Conservation (phyloP, 306 rosid species). For the Casuarina equisetifolia region DNA sequence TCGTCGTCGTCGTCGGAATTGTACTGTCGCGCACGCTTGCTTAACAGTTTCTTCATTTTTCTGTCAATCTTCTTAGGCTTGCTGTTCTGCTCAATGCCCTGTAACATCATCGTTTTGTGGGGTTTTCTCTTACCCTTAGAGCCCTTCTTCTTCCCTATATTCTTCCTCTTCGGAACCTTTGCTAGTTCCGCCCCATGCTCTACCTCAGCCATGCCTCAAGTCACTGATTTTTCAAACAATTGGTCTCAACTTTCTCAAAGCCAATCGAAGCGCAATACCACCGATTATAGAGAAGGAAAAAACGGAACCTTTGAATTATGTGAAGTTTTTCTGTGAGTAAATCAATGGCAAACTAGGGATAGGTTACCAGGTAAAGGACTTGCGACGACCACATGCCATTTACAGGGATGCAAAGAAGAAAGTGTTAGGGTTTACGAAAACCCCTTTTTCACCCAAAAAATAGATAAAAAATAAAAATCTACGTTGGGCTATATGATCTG, state of each 20-base stretch:
- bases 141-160: slow-evolving; percentile 44
- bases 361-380: neutral
- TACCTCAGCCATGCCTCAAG: slow-evolving; percentile 60
- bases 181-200: slow-evolving; percentile 34
- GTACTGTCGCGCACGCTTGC: slow-evolving; percentile 78
- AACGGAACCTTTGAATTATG: neutral
- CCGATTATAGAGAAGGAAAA: neutral
- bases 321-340: neutral
- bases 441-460: too few species aligned
- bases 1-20: slow-evolving; percentile 66
- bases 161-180: slow-evolving; percentile 50
- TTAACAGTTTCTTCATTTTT: slow-evolving; percentile 73
- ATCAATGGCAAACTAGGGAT: neutral
- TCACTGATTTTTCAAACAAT: neutral
- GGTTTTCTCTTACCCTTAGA: slow-evolving; percentile 47
- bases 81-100: slow-evolving; percentile 38
- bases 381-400: too few species aligned
- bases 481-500: too few species aligned
- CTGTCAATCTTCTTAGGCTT: slow-evolving; percentile 61
- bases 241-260: neutral
- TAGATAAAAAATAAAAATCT: too few species aligned
- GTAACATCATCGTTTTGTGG: slow-evolving; percentile 37
- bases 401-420: too few species aligned
- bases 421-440: too few species aligned
- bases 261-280: neutral